These are phyloP conservation scores for Ceratocystis smalleyi DNA, from an alignment of 2,329 filamentous ascomycete species.

Conservation along the genomic window DNA sequence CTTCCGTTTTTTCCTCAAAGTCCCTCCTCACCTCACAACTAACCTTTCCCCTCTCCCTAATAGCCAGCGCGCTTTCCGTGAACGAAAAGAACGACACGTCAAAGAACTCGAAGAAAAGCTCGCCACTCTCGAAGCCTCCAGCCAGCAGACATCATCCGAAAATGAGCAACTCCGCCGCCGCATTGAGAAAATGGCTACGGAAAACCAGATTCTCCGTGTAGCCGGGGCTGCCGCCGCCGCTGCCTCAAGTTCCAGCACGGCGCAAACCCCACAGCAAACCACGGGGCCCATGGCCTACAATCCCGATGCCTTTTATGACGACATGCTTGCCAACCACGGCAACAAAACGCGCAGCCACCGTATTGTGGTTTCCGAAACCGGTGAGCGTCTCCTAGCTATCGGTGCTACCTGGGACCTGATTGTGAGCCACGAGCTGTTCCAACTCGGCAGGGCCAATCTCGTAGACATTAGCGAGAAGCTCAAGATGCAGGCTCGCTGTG, in stretches of 20 bases:
- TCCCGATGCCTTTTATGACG: constrained; percentile 56
- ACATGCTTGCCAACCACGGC: constrained; percentile 43
- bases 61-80: constrained; percentile 89
- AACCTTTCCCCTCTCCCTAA: not conserved
- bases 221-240: constrained; percentile 29
- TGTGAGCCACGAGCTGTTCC: constrained; percentile 61
- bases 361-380: constrained; percentile 48
- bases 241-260: constrained; percentile 26
- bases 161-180: constrained; percentile 78
- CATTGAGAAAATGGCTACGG: constrained; percentile 67
- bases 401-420: constrained; percentile 84
- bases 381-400: constrained; percentile 55
- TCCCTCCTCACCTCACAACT: not conserved
- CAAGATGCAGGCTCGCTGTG: constrained; percentile 60
- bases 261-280: constrained; percentile 21
- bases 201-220: constrained; percentile 83
- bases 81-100: constrained; percentile 87
- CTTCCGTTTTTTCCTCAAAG: not conserved
- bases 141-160: constrained; percentile 57
- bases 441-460: constrained; percentile 64
- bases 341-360: constrained; percentile 53
- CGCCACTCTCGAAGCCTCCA: constrained; percentile 56
- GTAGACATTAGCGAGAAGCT: constrained; percentile 64
- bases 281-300: constrained; percentile 57
- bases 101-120: constrained; percentile 79